These are phyloP conservation scores for Oryza australiensis DNA, from an alignment of 176 grass and related monocot species.

Conservation along the genomic window DNA sequence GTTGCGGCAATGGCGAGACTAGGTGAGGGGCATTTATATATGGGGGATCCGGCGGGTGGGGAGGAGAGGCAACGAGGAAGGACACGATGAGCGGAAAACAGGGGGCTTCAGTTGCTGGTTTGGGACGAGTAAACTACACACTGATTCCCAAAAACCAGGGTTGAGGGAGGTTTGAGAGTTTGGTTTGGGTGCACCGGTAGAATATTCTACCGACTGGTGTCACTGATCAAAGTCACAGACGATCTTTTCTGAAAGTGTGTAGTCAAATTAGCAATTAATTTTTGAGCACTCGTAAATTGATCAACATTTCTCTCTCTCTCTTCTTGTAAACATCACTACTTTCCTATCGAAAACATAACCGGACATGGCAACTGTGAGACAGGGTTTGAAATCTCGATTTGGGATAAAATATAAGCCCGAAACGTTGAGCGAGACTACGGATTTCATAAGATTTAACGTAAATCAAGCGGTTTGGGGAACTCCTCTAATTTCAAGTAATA, in stretches of 20 bases:
- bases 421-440: rapidly evolving
- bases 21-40: slow-evolving; percentile 4
- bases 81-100: not conserved
- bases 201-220: not conserved
- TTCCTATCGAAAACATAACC: too few species aligned
- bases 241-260: not conserved
- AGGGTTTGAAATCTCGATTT: too few species aligned
- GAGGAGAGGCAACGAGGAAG: not conserved
- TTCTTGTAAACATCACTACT: not conserved
- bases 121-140: slow-evolving; percentile 15
- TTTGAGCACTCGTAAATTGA: not conserved
- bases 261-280: not conserved
- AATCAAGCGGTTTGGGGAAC: too few species aligned
- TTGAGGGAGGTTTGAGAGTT: not conserved
- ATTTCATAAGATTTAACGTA: too few species aligned
- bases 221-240: not conserved
- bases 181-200: not conserved
- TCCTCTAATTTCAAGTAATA: too few species aligned
- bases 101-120: slow-evolving; percentile 39
- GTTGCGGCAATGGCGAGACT: slow-evolving; percentile 11
- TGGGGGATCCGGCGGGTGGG: not conserved
- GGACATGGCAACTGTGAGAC: too few species aligned
- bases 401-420: too few species aligned
- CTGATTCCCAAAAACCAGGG: slow-evolving; percentile 32
- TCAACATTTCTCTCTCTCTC: not conserved